Evolutionary conservation across 805 yeast species (phyloP).

Genomic region (Yamadazyma phyllophila): DNA sequence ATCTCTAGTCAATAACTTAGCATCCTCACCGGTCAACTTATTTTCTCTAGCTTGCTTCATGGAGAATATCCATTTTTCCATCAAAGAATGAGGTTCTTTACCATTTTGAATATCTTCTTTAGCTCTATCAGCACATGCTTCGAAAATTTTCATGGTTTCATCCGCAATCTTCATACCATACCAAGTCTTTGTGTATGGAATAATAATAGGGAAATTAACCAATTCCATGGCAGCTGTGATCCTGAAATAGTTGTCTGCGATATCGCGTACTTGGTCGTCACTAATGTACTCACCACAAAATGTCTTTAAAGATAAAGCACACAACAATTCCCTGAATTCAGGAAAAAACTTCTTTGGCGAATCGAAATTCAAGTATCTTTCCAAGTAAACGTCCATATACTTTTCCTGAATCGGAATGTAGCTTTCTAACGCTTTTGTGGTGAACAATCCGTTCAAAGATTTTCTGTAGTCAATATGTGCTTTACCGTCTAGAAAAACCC

Average conservation of each 20-base stretch:
- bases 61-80: slow-evolving; percentile 91
- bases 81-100: slow-evolving; percentile 79
- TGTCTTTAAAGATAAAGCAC: slow-evolving; percentile 89
- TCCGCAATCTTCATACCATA: slow-evolving; percentile 93
- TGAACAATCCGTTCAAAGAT: slow-evolving; percentile 85
- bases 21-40: slow-evolving; percentile 48
- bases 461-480: slow-evolving; percentile 92
- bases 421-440: slow-evolving; percentile 74
- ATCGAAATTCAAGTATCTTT: slow-evolving; percentile 59
- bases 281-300: slow-evolving; percentile 96
- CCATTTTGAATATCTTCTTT: slow-evolving; percentile 68
- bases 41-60: slow-evolving; percentile 72
- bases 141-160: slow-evolving; percentile 89
- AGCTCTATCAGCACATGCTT: slow-evolving; percentile 82
- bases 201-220: slow-evolving; percentile 94
- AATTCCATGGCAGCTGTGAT: slow-evolving; percentile 96
- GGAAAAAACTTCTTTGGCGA: slow-evolving; percentile 81
- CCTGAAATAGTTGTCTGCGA: slow-evolving; percentile 89
- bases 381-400: slow-evolving; percentile 79
- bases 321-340: slow-evolving; percentile 92
- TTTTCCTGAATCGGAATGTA: slow-evolving; percentile 84
- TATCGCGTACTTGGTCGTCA: slow-evolving; percentile 80
- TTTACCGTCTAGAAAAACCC: slow-evolving; percentile 98
- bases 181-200: slow-evolving; percentile 98
- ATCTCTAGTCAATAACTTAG: slow-evolving; percentile 67